Evolutionary conservation across 495 filamentous ascomycete genomes (phyloP), one percentile per base, ranked within the genome.

Genomic region (Daldinia vernicosa): DNA sequence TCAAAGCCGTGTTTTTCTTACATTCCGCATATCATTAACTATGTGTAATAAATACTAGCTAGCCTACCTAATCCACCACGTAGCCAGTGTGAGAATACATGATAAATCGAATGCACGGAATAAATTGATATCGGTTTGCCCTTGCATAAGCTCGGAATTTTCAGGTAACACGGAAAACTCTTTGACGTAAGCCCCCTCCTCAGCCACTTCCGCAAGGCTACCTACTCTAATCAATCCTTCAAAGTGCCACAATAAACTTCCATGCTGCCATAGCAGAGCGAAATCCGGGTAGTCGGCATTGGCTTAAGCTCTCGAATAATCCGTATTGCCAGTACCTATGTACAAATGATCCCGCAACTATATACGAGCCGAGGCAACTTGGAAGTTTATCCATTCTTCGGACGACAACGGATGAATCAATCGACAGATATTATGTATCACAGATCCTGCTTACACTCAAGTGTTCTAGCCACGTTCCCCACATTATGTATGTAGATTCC

Each of bases 121-220:
- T n/a, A n/a, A n/a, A n/a, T n/a, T n/a, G n/a, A n/a, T 68, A 9
- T 37, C 22, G 33, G 32, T 39, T 56, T 33, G 59, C 69, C 69
- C 69, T 72, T 72, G 60, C 64, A 72, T 68, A 35, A 67, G n/a
- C 43, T 55, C 28, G 45, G 47, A 14, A 19, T 8, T 55, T 22
- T 40, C 47, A 37, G 54, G 60, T 60, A 56, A 40, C 54, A 72
- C 60, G 27, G 11, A 65, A 55, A 56, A 30, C 50, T 67, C 60
- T 32, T 63, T 60, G 60, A 69, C 57, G 50, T 72, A 67, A 72
- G 64, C 63, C 26, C 39, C 43, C 33, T 27, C 55, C 67, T 72
- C 63, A 72, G 69, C 69, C 63, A 59, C 63, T 47, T 67, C 33
- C 58, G 37, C 67, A 71, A 27, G 63, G 69, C 64, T 64, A 59